phyloP scores from a whole-genome alignment of 1,284 basidiomycete species.

The Phylloboletellus chloephorus region DNA sequence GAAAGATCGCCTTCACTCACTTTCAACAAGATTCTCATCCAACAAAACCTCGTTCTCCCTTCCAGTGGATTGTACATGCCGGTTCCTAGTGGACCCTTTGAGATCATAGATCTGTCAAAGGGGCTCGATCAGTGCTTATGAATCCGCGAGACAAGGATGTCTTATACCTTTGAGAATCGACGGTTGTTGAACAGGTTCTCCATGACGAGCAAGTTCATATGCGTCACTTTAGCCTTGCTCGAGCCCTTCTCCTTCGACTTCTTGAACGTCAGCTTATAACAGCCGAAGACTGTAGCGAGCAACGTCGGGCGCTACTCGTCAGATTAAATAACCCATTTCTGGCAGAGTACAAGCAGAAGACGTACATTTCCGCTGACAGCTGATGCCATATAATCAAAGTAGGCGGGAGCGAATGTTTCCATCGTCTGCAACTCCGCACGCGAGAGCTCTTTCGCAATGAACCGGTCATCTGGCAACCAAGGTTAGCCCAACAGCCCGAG shows the following conservation, averaged over 20 bases:
- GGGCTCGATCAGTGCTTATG: conserved; percentile 5
- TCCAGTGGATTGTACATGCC: conserved; percentile 88
- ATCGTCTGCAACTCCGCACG: conserved; percentile 90
- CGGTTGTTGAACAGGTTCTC: conserved; percentile 96
- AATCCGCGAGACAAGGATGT: neutral
- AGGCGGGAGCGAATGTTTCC: conserved; percentile 95
- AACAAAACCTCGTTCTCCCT: conserved; percentile 89
- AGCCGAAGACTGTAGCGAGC: conserved; percentile 95
- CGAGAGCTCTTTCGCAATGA: conserved; percentile 97
- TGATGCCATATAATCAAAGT: conserved; percentile 95
- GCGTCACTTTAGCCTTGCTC: conserved; percentile 70
- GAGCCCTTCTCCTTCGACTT: conserved; percentile 66
- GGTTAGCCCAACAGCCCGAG: conserved; percentile 1
- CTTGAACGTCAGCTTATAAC: conserved; percentile 92
- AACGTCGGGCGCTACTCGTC: conserved; percentile 79
- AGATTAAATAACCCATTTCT: conserved; percentile 4
- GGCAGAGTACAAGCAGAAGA: conserved; percentile 7
- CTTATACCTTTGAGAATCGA: conserved; percentile 71
- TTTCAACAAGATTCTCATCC: conserved; percentile 88
- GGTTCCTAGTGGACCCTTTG: conserved; percentile 89
- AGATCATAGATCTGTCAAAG: conserved; percentile 80
- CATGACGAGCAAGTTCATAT: conserved; percentile 97
- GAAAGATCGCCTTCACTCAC: conserved; percentile 36
- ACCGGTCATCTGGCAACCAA: conserved; percentile 76
- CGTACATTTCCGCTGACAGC: conserved; percentile 73